phyloP scores from a whole-genome alignment of 169 alveolate species.

The Plasmodium yoelii region DNA sequence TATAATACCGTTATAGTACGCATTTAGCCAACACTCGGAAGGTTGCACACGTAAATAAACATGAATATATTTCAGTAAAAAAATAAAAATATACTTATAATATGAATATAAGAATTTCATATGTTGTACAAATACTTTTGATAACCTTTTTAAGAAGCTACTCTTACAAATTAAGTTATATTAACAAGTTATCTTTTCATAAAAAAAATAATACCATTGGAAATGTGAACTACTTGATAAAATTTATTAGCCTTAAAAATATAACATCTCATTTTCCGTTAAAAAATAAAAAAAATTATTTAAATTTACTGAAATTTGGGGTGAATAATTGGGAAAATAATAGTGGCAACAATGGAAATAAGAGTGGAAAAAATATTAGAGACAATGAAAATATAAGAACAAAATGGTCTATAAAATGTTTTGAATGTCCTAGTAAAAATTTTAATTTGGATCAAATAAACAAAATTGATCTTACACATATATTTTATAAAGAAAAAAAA shows the following conservation, averaged over 20 bases:
- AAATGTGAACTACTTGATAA: background rate
- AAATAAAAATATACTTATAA: background rate
- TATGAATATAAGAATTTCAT: constrained; percentile 28
- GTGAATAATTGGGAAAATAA: background rate
- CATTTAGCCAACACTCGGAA: too few species aligned
- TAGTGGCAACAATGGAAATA: background rate
- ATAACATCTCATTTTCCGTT: background rate
- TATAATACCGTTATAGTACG: too few species aligned
- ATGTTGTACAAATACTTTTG: constrained; percentile 40
- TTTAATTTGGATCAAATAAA: too few species aligned
- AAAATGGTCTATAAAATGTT: too few species aligned
- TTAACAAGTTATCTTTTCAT: background rate
- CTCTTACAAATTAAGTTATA: constrained; percentile 27
- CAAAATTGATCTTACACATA: too few species aligned
- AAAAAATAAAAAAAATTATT: constrained; percentile 1
- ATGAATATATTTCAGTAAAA: background rate
- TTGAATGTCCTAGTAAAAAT: too few species aligned
- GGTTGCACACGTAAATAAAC: background rate
- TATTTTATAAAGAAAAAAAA: too few species aligned
- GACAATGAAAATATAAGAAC: too few species aligned
- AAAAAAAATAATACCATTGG: constrained; percentile 2
- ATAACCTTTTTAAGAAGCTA: constrained; percentile 27
- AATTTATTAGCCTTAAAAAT: constrained; percentile 10
- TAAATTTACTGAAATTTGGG: background rate
- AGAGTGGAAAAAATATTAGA: too few species aligned